A percentile compares a stretch with the other conserved stretches of the same genome.
Conservation (phyloP, 306 rosid genomes). For the Luffa acutangula region DNA sequence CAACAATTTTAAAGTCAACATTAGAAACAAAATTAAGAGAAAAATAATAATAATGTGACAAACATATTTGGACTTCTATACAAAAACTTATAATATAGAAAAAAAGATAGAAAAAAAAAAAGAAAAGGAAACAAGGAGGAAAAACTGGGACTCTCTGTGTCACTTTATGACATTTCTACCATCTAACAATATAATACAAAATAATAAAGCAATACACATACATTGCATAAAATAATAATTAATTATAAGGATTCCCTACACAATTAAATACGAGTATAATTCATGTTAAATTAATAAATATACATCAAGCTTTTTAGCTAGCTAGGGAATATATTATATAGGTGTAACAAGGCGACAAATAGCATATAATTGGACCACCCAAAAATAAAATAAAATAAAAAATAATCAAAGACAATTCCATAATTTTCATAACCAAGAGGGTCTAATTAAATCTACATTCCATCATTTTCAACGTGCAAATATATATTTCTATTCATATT, state of each 20-base stretch:
- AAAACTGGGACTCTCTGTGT: too few relatives aligned
- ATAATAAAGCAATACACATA: background rate
- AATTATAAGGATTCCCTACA: background rate
- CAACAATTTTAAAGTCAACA: too few relatives aligned
- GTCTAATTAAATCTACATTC: background rate
- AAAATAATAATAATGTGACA: too few relatives aligned
- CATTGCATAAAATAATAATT: background rate
- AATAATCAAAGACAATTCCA: background rate
- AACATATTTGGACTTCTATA: too few relatives aligned
- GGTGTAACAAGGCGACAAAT: constrained; percentile 9
- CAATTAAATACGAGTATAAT: background rate
- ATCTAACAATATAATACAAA: background rate
- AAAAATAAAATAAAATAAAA: background rate
- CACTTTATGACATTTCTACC: background rate
- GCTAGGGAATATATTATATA: background rate
- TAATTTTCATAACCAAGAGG: background rate
- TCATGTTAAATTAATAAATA: background rate
- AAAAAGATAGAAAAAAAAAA: too few relatives aligned
- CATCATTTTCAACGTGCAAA: constrained; percentile 3
- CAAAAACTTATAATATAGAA: too few relatives aligned
- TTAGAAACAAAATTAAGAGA: too few relatives aligned
- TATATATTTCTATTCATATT: background rate
- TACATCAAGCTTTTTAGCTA: background rate
- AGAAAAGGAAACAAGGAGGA: too few relatives aligned
- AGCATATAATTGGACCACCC: constrained; percentile 33